Base-by-base conservation (phyloP, 495 filamentous ascomycete genomes). In the Talaromyces adpressus region DNA sequence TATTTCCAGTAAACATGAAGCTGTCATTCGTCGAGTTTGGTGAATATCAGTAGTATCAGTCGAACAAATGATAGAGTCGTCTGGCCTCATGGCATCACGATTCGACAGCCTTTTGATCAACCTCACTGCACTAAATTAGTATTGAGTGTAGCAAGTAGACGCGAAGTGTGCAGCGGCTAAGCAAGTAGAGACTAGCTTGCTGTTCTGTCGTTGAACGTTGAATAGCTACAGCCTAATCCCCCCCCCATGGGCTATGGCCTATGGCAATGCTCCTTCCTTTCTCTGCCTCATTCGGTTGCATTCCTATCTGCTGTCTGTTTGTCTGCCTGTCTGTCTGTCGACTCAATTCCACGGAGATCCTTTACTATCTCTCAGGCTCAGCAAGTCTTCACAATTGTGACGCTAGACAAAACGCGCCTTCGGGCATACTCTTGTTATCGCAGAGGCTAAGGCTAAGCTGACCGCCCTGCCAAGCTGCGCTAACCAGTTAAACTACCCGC, bases 401-500 rank as follows among this genome's bases (percentile, higher is more conserved):
- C 27, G 27, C 27, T 27, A 32, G 30, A 32, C 30, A 8, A 7
- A 11, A 32, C 6, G 30, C 3, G 30, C 6, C 30, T 27, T 27
- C 25, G 25, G 25, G 25, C 29, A 29, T 29, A 29, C 2, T 29
- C 2, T 4, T 29, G 4, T 6, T 29, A 3, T 6, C 1, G 32
- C 8, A 34, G 32, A 41, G 14, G 12, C 36, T 41, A 41, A 20
- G 9, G n/a, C 2, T 14, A 49, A 1, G 45, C 45, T 20, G 45
- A 49, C 45, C 45, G 45, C 45, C 45, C 45, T 49, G 45, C 45
- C 45, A 49, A 49, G 45, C 45, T 22, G 45, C 45, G 45, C 45
- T 49, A 49, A 49, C 45, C 45, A 22, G n/a, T 20, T 49, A 18
- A 49, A 9, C 59, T 29, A 49, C 62, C 51, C 45, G 65, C 57